These are phyloP conservation scores for Pleurotus tuber-regium DNA, from an alignment of 768 basidiomycete genomes.

Conservation along the genomic window DNA sequence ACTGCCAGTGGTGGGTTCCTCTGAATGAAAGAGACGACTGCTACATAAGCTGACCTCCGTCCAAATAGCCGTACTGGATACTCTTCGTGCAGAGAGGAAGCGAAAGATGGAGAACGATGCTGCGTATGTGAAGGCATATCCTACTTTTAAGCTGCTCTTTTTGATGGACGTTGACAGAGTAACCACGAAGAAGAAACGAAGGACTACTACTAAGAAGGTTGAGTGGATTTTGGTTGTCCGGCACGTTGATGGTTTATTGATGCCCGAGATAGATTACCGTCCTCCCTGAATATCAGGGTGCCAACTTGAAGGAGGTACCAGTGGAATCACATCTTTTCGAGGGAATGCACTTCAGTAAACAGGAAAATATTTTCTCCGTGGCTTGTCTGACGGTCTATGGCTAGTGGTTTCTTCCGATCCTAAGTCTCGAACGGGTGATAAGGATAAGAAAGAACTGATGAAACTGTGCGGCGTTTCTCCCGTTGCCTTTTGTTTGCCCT, in stretches of 20 bases:
- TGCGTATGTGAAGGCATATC: constrained; percentile 36
- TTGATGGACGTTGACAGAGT: constrained; percentile 20
- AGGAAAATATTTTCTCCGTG: not conserved
- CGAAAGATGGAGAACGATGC: constrained; percentile 67
- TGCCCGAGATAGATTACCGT: constrained; percentile 42
- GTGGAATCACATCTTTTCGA: constrained; percentile 67
- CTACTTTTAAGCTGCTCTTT: not conserved
- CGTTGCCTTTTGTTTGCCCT: too few relatives aligned
- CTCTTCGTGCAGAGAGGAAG: constrained; percentile 63
- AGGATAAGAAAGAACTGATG: constrained; percentile 68
- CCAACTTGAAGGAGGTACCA: constrained; percentile 56
- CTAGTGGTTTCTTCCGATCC: constrained; percentile 79
- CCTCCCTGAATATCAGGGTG: constrained; percentile 66
- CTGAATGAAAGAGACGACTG: not conserved
- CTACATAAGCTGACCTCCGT: not conserved
- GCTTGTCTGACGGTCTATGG: too few relatives aligned
- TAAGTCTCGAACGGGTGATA: constrained; percentile 60
- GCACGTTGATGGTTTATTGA: not conserved
- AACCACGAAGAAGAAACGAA: constrained; percentile 55
- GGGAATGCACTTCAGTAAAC: constrained; percentile 78
- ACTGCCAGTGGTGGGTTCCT: constrained; percentile 52
- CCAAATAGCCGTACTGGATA: constrained; percentile 56
- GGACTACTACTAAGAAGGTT: constrained; percentile 52
- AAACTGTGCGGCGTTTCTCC: constrained; percentile 71
- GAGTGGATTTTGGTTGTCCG: not conserved